Base-by-base conservation (phyloP, 2,329 filamentous ascomycete species). In the Colletotrichum graminicola region DNA sequence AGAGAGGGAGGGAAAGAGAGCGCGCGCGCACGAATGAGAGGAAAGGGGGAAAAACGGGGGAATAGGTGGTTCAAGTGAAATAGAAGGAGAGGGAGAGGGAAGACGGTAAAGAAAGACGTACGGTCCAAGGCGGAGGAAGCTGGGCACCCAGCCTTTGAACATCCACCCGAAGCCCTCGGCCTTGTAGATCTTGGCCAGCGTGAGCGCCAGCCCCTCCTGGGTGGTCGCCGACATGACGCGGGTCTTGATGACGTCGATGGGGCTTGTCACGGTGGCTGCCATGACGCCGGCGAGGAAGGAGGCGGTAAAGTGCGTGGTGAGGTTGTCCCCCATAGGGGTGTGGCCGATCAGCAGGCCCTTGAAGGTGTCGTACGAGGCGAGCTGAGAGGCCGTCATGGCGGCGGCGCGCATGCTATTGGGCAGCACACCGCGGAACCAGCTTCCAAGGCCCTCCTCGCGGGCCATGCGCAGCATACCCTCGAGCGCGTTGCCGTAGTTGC, bases 71-170 rank as follows among this genome's bases (percentile, higher is more conserved):
- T 43, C 41, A 43, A 21, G 41, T 43, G 16, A 52, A 6, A 52
- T 18, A 21, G 29, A 45, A 29, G 23, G 21, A 32, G 43, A 49
- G 16, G 16, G 10, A 11, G 21, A 18, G 29, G 23, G 12, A 23
- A 59, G 2, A 43, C 21, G 41, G 56, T 65, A 47, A 39, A 54
- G 43, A 49, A 26, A 45, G 41, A 86, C 88, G 82, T 81, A 90
- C 85, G 90, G 90, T 77, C 90, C 90, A 61, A 92, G 81, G 71
- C 90, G 82, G 74, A 91, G 83, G 78, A 92, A 92, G 75, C 88
- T 90, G n/a, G 94, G 94, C 57, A 95, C 90, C 93, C 94, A 97
- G 72, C 94, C 94, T 80, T 93, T 93, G 82, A 97, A 97, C 88
- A 95, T 91, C 94, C 94, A 97, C 55, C 87, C 82, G 61, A 93